Conservation (phyloP, 805 yeast genomes). For the Candida taoyuanica region DNA sequence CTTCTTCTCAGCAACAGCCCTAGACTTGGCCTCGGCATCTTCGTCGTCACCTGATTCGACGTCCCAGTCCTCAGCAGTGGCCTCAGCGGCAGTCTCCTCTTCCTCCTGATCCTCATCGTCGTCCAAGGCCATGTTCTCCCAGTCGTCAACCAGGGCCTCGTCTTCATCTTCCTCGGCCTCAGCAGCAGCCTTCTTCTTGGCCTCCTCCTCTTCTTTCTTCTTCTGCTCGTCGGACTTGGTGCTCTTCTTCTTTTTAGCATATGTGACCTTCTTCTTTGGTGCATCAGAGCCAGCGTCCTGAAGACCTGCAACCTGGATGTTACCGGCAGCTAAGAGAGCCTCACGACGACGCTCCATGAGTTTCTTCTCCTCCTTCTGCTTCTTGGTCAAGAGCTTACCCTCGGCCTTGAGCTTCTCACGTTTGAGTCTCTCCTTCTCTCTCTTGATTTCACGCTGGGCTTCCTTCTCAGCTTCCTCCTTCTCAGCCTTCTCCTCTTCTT, state of each 20-base stretch:
- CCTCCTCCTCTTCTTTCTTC: constrained; percentile 26
- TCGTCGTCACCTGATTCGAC: neutral
- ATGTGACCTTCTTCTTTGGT: constrained; percentile 60
- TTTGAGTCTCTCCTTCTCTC: constrained; percentile 82
- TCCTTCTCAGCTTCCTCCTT: constrained; percentile 46
- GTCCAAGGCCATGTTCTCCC: constrained; percentile 70
- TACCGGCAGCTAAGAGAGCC: constrained; percentile 70
- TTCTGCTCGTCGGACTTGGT: constrained; percentile 24
- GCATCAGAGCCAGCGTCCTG: constrained; percentile 32
- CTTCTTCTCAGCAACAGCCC: constrained; percentile 24
- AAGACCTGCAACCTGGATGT: constrained; percentile 72
- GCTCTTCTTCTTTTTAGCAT: constrained; percentile 65
- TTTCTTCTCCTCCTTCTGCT: constrained; percentile 90
- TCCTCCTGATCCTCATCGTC: constrained; percentile 58
- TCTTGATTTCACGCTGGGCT: constrained; percentile 58
- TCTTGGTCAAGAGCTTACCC: constrained; percentile 90
- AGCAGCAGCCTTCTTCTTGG: constrained; percentile 17
- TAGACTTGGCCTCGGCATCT: constrained; percentile 7
- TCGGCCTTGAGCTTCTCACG: constrained; percentile 92
- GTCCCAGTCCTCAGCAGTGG: neutral
- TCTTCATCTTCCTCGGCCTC: constrained; percentile 27
- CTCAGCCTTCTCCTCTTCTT: constrained; percentile 46
- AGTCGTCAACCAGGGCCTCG: constrained; percentile 63
- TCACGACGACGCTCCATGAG: constrained; percentile 85
- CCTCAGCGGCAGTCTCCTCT: constrained; percentile 27